Percentiles rank a stretch among this genome's conserved stretches.
Conservation (phyloP, 2,329 filamentous ascomycete genomes). For the Aspergillus tubingensis region DNA sequence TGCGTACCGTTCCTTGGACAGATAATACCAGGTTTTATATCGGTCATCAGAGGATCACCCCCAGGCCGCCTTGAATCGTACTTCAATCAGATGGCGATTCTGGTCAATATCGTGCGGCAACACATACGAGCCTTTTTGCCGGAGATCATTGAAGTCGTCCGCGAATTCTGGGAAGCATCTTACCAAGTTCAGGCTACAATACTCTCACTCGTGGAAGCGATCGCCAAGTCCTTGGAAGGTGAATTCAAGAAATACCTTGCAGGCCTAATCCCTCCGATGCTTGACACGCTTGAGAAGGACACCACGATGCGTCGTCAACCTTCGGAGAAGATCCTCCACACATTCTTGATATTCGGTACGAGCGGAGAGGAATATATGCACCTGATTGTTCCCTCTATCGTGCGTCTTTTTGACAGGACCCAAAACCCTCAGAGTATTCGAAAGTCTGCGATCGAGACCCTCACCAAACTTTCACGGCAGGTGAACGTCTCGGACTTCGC, state of each 20-base stretch:
- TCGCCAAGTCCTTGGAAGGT: conserved; percentile 88
- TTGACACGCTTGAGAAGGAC: conserved; percentile 89
- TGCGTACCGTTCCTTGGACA: conserved; percentile 93
- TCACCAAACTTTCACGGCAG: conserved; percentile 90
- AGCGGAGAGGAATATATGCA: conserved; percentile 99
- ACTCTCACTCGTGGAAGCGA: conserved; percentile 86
- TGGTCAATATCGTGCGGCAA: conserved; percentile 93
- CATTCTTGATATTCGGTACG: conserved; percentile 91
- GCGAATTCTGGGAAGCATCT: conserved; percentile 85
- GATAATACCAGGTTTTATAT: conserved; percentile 90
- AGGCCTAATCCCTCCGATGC: conserved; percentile 85
- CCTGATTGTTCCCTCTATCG: conserved; percentile 92
- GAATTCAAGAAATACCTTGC: conserved; percentile 98
- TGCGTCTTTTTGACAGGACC: conserved; percentile 88
- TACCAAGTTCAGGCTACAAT: conserved; percentile 86
- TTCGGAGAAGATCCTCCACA: conserved; percentile 88
- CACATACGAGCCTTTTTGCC: conserved; percentile 91
- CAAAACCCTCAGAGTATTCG: conserved; percentile 77
- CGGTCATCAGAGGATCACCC: conserved; percentile 81
- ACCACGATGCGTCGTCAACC: conserved; percentile 71
- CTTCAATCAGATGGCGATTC: conserved; percentile 90
- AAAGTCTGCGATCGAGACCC: conserved; percentile 88
- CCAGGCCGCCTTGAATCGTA: conserved; percentile 84
- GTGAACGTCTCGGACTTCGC: conserved; percentile 98
- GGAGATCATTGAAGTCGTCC: conserved; percentile 80